Base-by-base conservation (phyloP, 202 grass and related monocot genomes). In the Musa balbisiana region DNA sequence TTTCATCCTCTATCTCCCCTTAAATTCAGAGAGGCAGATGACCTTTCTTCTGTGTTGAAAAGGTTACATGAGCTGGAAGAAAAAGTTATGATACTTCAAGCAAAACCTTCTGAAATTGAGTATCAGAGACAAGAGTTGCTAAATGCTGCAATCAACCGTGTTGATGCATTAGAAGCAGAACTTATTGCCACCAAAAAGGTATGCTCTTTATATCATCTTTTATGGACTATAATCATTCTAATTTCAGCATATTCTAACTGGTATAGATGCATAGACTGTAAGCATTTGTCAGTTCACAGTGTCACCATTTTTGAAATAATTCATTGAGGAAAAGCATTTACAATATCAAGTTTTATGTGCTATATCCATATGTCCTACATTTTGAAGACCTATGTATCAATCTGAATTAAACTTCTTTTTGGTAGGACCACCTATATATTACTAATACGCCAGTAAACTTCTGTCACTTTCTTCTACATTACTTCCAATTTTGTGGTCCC, bases 161-260 rank as follows among this genome's bases (percentile, higher is more conserved):
- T 91, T 23, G 88, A 91, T 84, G 93, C 87, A 69, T 83, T 97
- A 73, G 93, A 97, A 85, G 88, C 90, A 52, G 94, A 97, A 69
- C 84, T 93, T 64, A 97, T 93, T 73, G 83, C 89, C 73, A 86
- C 89, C 29, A 97, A 97, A 77, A 97, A 93, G 90, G 90, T 89
- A 83, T 19, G n/a, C 50, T 73, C 15, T 55, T 50, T 71, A 75
- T 29, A 20, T 86, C 17, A 13, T 75, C 12, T 12, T 19, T 1
- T 58, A 17, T 58, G 17, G 13, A 17, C 8, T 8, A 60, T 60
- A 19, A 60, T 60, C n/a, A 9, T 60, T 20, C 8, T 60, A 60
- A 17, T 60, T 58, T 8, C 8, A 19, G 0, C 56, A n/a, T n/a
- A 60, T 60, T 1, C 56, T 60, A 60, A n/a, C 9, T 21, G 17